A percentile compares a stretch with the other conserved stretches of the same genome.
These are phyloP conservation scores for Nicotiana rustica DNA, from an alignment of 305 asterid species.

Conservation along the genomic window DNA sequence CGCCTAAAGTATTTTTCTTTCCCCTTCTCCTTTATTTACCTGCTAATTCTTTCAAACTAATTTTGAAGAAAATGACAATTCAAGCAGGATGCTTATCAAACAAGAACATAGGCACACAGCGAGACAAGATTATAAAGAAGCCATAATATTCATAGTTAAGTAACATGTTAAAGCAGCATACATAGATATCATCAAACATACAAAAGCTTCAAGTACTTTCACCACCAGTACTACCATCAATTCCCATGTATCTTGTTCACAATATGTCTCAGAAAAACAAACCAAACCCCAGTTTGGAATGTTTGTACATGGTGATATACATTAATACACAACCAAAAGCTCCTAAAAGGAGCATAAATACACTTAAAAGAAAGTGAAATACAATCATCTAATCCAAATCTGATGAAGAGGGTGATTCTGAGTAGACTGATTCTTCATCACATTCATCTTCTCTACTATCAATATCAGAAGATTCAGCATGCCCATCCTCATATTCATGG, in stretches of 20 bases:
- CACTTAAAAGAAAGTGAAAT: neutral
- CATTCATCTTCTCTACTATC: neutral
- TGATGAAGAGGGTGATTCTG: slow-evolving; percentile 30
- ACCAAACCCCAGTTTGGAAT: neutral
- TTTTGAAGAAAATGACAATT: neutral
- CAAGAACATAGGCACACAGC: neutral
- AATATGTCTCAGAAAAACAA: neutral
- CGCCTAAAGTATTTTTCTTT: too few relatives aligned
- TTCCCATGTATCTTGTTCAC: neutral
- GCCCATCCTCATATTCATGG: slow-evolving; percentile 6
- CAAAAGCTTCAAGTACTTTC: neutral
- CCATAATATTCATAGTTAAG: neutral
- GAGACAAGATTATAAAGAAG: neutral
- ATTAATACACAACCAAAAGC: neutral
- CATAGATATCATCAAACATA: neutral
- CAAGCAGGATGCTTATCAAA: neutral
- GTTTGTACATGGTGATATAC: neutral
- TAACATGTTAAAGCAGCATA: slow-evolving; percentile 17
- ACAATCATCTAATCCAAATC: slow-evolving; percentile 23
- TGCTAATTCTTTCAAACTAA: neutral
- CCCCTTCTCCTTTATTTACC: neutral
- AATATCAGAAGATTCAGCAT: slow-evolving; percentile 6
- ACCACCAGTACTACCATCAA: neutral
- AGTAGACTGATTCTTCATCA: slow-evolving; percentile 28
- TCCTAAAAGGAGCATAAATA: neutral